phyloP scores from a whole-genome alignment of 2,329 filamentous ascomycete species.

The Eutypa lata region DNA sequence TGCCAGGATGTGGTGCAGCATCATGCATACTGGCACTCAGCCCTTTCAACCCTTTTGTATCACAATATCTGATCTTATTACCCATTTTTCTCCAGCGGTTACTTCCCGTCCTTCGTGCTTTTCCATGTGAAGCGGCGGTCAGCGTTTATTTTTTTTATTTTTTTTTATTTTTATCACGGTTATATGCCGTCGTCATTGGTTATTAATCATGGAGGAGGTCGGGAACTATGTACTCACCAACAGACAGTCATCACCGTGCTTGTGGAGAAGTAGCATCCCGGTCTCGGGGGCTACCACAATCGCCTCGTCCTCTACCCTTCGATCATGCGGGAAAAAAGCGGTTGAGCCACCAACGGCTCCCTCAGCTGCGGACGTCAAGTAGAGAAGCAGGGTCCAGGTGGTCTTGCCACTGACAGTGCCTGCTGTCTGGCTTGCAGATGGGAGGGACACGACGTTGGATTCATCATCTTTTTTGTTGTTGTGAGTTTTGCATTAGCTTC shows the following conservation, averaged over 20 bases:
- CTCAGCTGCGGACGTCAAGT: slow-evolving; percentile 72
- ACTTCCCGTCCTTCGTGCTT: slow-evolving; percentile 83
- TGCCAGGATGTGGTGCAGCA: background rate
- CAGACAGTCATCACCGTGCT: slow-evolving; percentile 85
- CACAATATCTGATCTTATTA: slow-evolving; percentile 74
- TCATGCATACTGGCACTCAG: background rate
- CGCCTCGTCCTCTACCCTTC: slow-evolving; percentile 55
- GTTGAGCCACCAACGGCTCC: slow-evolving; percentile 85
- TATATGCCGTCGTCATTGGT: slow-evolving; percentile 1
- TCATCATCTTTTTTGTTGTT: slow-evolving; percentile 96
- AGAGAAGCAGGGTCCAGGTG: slow-evolving; percentile 88
- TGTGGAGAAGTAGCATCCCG: slow-evolving; percentile 84
- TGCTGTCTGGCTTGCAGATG: slow-evolving; percentile 31
- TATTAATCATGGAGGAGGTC: slow-evolving; percentile 3
- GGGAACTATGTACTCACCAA: slow-evolving; percentile 49
- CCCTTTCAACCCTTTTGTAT: background rate
- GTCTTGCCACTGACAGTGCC: slow-evolving; percentile 58
- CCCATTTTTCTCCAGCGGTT: slow-evolving; percentile 81
- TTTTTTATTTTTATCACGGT: background rate
- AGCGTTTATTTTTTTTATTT: slow-evolving; percentile 38
- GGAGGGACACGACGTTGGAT: slow-evolving; percentile 67
- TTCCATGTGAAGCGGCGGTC: background rate
- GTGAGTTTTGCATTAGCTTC: slow-evolving; percentile 12
- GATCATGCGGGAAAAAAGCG: slow-evolving; percentile 78
- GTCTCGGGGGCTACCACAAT: slow-evolving; percentile 72